phyloP scores from a whole-genome alignment of 2,329 filamentous ascomycete genomes.

The Claviceps quebecensis region DNA sequence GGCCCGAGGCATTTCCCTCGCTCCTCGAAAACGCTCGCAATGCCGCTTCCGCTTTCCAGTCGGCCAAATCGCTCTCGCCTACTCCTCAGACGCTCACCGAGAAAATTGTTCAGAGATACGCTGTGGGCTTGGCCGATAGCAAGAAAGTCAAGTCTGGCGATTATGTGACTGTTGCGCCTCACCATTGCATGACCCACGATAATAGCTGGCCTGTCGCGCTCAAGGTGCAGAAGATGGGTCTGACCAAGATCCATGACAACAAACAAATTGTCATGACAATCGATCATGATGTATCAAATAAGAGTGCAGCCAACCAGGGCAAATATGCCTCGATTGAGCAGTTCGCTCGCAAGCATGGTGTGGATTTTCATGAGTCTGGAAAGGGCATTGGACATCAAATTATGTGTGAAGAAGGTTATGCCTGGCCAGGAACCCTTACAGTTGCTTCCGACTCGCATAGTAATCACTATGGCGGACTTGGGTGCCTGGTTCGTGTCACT shows the following conservation, averaged over 20 bases:
- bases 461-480: constrained; percentile 75
- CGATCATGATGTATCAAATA: constrained; percentile 84
- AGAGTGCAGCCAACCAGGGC: constrained; percentile 59
- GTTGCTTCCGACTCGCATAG: constrained; percentile 69
- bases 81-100: constrained; percentile 46
- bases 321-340: constrained; percentile 74
- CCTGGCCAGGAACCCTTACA: constrained; percentile 70
- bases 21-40: constrained; percentile 41
- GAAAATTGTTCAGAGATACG: constrained; percentile 78
- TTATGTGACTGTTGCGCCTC: constrained; percentile 63
- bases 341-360: constrained; percentile 66
- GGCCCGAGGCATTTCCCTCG: constrained; percentile 42
- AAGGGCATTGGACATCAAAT: constrained; percentile 87
- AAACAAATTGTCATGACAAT: constrained; percentile 69
- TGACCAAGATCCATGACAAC: constrained; percentile 53
- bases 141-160: constrained; percentile 70
- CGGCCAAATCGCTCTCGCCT: constrained; percentile 23
- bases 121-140: constrained; percentile 58
- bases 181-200: constrained; percentile 73
- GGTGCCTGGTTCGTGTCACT: constrained; percentile 38
- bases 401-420: constrained; percentile 45
- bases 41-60: constrained; percentile 39
- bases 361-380: constrained; percentile 53
- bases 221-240: constrained; percentile 72
- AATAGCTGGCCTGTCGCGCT: constrained; percentile 61